These are phyloP conservation scores for Candida arabinofermentans DNA, from an alignment of 805 yeast genomes.

Conservation along the genomic window DNA sequence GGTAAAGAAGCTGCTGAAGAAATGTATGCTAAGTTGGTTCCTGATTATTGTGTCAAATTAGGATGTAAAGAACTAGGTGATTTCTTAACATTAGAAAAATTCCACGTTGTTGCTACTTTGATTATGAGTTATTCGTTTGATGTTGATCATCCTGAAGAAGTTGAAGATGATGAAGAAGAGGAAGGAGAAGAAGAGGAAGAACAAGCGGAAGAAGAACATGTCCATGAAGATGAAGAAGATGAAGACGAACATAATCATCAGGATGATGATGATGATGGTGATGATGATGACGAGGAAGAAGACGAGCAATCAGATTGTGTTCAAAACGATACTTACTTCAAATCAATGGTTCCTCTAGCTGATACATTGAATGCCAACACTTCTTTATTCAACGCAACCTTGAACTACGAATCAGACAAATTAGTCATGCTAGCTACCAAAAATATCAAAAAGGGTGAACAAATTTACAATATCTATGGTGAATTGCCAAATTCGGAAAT, in stretches of 20 bases:
- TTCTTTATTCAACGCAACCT: conserved; percentile 65
- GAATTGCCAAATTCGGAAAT: conserved; percentile 90
- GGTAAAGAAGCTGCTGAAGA: conserved; percentile 66
- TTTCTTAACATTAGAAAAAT: conserved; percentile 48
- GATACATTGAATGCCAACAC: conserved; percentile 90
- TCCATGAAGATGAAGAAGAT: conserved; percentile 23
- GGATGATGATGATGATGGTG: conserved; percentile 27
- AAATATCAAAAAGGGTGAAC: conserved; percentile 60
- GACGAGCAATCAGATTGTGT: conserved; percentile 27
- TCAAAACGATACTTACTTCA: conserved; percentile 38
- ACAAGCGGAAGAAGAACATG: conserved; percentile 10
- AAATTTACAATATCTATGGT: conserved; percentile 84
- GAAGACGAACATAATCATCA: conserved; percentile 35
- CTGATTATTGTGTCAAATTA: conserved; percentile 36
- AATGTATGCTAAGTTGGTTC: conserved; percentile 47
- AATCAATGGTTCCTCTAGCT: conserved; percentile 91
- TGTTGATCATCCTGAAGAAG: conserved; percentile 42
- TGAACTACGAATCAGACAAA: conserved; percentile 45
- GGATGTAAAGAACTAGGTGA: conserved; percentile 31
- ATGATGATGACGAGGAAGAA: conserved; percentile 24
- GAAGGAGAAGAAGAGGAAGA: conserved; percentile 20
- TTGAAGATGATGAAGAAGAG: conserved; percentile 30
- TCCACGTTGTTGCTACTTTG: conserved; percentile 69
- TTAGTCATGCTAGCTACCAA: conserved; percentile 72
- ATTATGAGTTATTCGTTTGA: conserved; percentile 93